Base-by-base conservation (phyloP, 352 stramenopile genomes). In the Globisporangium yorkense region DNA sequence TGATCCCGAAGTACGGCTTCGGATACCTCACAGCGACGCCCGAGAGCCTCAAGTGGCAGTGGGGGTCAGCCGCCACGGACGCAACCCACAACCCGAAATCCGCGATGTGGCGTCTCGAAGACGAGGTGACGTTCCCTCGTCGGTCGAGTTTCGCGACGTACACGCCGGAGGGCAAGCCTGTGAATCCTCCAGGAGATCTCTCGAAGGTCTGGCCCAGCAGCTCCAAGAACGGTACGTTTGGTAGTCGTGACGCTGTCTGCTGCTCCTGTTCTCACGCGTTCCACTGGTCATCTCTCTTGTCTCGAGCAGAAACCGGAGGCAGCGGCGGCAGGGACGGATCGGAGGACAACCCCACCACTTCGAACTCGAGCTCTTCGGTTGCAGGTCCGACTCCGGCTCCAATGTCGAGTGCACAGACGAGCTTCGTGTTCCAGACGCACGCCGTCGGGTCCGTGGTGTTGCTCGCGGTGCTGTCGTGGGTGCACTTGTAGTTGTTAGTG, bases 1-100 rank as follows among this genome's bases (percentile, higher is more conserved):
- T 87, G 33, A 88, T 89, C 44, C 70, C 74, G 1, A 85, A 89
- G 61, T 92, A 92, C 60, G 82, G 82, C 10, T 92, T 75, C 57
- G 82, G 82, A 7, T 89, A 84, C 50, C 48, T 92, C 54, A 89
- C 71, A 1, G 82, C 76, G 53, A 88, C 79, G 8, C 59, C 72
- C 15, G 54, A 72, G 16, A 71, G 62, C 10, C 62, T 92, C 15
- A 52, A 82, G 49, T 89, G 79, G 79, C 68, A 78, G 29, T 89
- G 77, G 77, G 79, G 79, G 1, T 74, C 75, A 10, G 70, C 79
- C 5, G 79, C 68, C 4, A 70, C 71, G 7, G 77, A 87, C 43
- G 63, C 58, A 4, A 75, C 63, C 1, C 60, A 75, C 37, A 67
- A 68, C 1, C 79, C 79, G 3, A 66, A 73, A 39, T 72, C 76